These are phyloP conservation scores for Auriscalpium vulgare DNA, from an alignment of 768 basidiomycete species.

Conservation along the genomic window DNA sequence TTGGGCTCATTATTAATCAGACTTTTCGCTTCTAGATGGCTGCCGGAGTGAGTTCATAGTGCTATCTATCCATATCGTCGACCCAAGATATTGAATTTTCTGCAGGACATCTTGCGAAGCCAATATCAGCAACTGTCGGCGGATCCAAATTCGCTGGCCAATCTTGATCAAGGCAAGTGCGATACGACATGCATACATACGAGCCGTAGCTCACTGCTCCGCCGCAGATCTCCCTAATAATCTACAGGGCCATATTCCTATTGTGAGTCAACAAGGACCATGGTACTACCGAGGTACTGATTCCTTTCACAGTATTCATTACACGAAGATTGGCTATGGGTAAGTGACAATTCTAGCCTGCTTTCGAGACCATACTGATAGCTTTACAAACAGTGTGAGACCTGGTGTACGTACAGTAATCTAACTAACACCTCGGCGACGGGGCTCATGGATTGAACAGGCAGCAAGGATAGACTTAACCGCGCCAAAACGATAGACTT, in stretches of 20 bases:
- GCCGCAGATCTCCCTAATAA: constrained; percentile 87
- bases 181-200: not conserved
- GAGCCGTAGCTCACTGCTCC: not conserved
- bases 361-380: not conserved
- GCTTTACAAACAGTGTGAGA: constrained; percentile 65
- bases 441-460: constrained; percentile 24
- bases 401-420: constrained; percentile 71
- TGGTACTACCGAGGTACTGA: not conserved
- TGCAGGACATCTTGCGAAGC: constrained; percentile 77
- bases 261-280: constrained; percentile 45
- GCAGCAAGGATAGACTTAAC: constrained; percentile 75
- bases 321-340: constrained; percentile 95
- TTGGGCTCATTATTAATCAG: not conserved
- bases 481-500: constrained; percentile 88
- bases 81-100: not conserved
- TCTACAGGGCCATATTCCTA: constrained; percentile 85
- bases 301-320: constrained; percentile 59
- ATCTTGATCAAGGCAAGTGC: constrained; percentile 81
- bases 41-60: constrained; percentile 40
- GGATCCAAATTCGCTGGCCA: constrained; percentile 90
- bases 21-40: constrained; percentile 33
- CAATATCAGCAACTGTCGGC: constrained; percentile 92
- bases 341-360: constrained; percentile 28
- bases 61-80: not conserved
- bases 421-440: not conserved